These are phyloP conservation scores for Ophiostoma piceae DNA, from an alignment of 2,329 filamentous ascomycete species.

Conservation along the genomic window DNA sequence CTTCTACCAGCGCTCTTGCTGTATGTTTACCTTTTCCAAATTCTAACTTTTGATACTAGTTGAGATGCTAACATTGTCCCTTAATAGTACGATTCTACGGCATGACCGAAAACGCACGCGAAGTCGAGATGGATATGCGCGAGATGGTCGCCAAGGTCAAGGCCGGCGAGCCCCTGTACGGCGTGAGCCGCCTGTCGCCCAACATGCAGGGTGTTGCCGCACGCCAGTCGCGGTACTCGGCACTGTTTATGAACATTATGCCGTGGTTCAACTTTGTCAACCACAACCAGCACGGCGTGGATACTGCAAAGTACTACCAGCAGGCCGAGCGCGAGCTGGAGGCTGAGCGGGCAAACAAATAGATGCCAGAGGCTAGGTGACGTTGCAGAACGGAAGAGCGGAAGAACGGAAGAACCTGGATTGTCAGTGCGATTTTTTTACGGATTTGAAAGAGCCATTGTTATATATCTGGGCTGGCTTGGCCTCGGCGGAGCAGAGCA, in stretches of 20 bases:
- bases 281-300: constrained; percentile 89
- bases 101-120: constrained; percentile 83
- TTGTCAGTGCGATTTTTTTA: neutral
- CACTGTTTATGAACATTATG: constrained; percentile 74
- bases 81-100: constrained; percentile 86
- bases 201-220: constrained; percentile 93
- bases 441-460: constrained; percentile 12
- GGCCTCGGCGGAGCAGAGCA: neutral
- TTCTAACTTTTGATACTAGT: neutral
- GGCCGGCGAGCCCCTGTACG: constrained; percentile 83
- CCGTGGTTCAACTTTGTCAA: constrained; percentile 99
- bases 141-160: constrained; percentile 99
- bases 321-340: constrained; percentile 93
- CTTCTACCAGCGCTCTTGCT: constrained; percentile 75
- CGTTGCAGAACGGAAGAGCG: neutral
- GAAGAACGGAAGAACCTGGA: neutral
- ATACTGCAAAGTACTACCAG: constrained; percentile 97
- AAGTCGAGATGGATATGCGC: constrained; percentile 92
- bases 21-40: constrained; percentile 49
- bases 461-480: constrained; percentile 11
- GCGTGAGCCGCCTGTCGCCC: constrained; percentile 67
- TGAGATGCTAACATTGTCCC: neutral
- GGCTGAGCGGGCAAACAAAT: constrained; percentile 50
- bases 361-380: neutral
- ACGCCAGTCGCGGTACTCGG: constrained; percentile 86